Evolutionary conservation across 805 yeast species (phyloP), one percentile per base, ranked within the genome.

Genomic region (Yarrowia sp.): DNA sequence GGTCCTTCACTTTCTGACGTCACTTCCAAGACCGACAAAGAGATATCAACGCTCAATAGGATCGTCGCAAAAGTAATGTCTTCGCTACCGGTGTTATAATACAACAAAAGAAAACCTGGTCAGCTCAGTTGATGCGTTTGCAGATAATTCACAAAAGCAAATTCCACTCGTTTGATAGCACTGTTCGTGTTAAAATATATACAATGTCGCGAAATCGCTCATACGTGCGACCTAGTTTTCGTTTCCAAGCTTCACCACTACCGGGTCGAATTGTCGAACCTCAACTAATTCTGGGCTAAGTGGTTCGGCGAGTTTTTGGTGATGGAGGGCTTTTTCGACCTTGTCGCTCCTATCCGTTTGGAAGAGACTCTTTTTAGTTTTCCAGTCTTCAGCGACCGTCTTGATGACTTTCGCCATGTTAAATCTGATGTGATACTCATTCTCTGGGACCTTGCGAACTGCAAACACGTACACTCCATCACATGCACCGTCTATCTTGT

Each of bases 391-490:
- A 8, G 43, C 52, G 16, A 59, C 52, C 16, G 11, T 8, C 19
- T 19, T 11, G 16, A 59, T 45, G 16, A 45, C 4, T 7, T 16
- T 32, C 1, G 32, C 41, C 11, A 59, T 36, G 3, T 11, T 16
- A 3, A 3, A 4, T 16, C 65, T n/a, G 16, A 45, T 14, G 16
- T 32, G n/a, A 1, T 2, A 0, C 16, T 59, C 65, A 16, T 12
- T 2, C 2, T 59, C 65, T 4, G 42, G 42, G 1, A 59, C 32
- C 14, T 45, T 59, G 32, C 65, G 50, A n/a, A 59, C 19, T 5
- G 42, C 16, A n/a, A 59, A 59, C 8, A 59, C 42, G 52, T 59
- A 59, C 14, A 59, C 65, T 12, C 65, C 65, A 10, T 59, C 65
- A 22, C 65, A 59, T 2, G 65, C 65, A 8, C 65, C 65, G 5